Base-by-base conservation (phyloP, 768 basidiomycete genomes). In the Trametes meyenii region DNA sequence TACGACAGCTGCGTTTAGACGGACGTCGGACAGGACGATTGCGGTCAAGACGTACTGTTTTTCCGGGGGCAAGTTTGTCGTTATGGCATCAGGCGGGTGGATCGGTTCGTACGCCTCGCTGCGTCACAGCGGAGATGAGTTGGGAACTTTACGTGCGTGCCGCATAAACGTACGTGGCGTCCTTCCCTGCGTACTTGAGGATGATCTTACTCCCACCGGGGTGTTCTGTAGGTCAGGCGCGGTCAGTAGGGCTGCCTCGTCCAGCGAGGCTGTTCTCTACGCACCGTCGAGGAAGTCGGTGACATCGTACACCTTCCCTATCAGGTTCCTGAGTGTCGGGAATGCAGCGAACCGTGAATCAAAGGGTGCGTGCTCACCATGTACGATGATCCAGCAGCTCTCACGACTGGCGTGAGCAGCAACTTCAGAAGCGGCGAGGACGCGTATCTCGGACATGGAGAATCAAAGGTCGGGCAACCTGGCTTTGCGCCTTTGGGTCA, bases 1-100 rank as follows among this genome's bases (percentile, higher is more conserved):
- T 80, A 44, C 21, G 10, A 33, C 29, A 16, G n/a, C 36, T 23
- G 14, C 39, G 19, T 26, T 43, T 33, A 42, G 11, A 19, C 3
- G 33, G 23, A 14, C 16, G 11, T 24, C 14, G 11, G 11, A n/a
- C 10, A 29, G 19, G 21, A 44, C 26, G 17, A 5, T 16, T n/a
- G 16, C 14, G 36, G 38, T 46, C 10, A 7, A 21, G n/a, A 52
- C 48, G 24, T 17, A 74, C 75, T 94, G 92, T 71, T 95, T 96
- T 62, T 94, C 89, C 19, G 78, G 79, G 5, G 89, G 88, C 29
- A 95, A 76, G 71, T 94, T 85, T 21, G 85, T 87, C 14, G 85
- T 87, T 64, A 91, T 94, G 52, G 83, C 91, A 73, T 87, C 88
- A 43, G 85, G 94, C 7, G 95, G 94, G 69, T 97, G 95, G 56